phyloP scores from a whole-genome alignment of 2,329 filamentous ascomycete genomes.

The Neopestalotiopsis sp. region DNA sequence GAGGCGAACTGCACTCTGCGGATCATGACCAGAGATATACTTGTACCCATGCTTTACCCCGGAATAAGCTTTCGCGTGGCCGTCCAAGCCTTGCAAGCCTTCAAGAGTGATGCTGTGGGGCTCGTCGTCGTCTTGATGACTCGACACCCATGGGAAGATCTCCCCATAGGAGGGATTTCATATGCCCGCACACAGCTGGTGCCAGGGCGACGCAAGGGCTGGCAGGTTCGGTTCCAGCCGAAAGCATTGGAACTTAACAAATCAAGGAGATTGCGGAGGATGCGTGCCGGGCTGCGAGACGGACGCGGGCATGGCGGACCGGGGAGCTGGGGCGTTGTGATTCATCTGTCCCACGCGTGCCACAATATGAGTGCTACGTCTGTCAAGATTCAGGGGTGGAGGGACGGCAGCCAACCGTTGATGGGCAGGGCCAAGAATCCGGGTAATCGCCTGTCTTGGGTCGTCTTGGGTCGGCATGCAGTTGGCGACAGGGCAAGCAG shows the following conservation, averaged over 20 bases:
- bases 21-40: conserved; percentile 14
- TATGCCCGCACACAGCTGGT: conserved; percentile 14
- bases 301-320: conserved; percentile 15
- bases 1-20: background rate
- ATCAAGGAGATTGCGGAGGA: conserved; percentile 18
- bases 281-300: conserved; percentile 15
- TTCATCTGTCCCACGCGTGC: background rate
- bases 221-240: conserved; percentile 14
- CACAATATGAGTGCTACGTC: conserved; percentile 18
- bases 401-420: conserved; percentile 8
- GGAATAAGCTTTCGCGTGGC: conserved; percentile 6
- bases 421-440: background rate
- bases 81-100: background rate
- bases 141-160: conserved; percentile 9
- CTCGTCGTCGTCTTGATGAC: background rate
- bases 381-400: conserved; percentile 13
- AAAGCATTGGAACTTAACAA: conserved; percentile 2
- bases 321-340: conserved; percentile 6
- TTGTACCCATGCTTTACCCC: background rate
- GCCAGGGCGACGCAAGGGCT: conserved; percentile 9
- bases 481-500: background rate
- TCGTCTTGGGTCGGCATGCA: background rate
- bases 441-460: background rate
- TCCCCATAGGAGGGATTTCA: conserved; percentile 21
- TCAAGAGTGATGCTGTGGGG: background rate